Conservation (phyloP, 768 basidiomycete species). For the Rickenella mellea region DNA sequence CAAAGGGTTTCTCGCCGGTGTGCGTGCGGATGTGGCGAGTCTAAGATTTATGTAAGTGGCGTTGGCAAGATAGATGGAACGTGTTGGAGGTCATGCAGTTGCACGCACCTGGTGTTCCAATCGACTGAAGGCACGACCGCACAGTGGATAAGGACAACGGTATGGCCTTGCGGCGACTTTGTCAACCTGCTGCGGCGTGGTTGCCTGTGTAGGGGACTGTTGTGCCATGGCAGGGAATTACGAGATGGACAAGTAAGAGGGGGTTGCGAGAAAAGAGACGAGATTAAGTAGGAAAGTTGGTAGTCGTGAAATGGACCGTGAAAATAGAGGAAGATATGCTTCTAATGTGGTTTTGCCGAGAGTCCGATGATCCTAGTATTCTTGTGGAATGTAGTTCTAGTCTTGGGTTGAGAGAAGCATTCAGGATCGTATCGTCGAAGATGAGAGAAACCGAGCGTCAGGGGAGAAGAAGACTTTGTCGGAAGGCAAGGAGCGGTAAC, state of each 20-base stretch:
- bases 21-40: slow-evolving; percentile 97
- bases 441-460: no score
- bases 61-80: background rate
- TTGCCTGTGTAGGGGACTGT: slow-evolving; percentile 11
- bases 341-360: no score
- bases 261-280: slow-evolving; percentile 5
- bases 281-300: slow-evolving; percentile 2
- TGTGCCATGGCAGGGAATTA: slow-evolving; percentile 3
- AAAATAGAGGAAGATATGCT: no score
- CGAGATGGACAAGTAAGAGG: slow-evolving; percentile 6
- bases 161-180: slow-evolving; percentile 64
- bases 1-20: slow-evolving; percentile 96
- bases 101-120: slow-evolving; percentile 85
- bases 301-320: no score
- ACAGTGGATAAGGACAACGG: slow-evolving; percentile 90
- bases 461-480: no score
- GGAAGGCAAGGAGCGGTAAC: no score
- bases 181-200: slow-evolving; percentile 14
- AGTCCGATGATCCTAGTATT: no score
- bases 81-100: background rate
- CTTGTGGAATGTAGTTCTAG: no score
- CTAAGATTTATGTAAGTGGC: slow-evolving; percentile 28
- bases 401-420: slow-evolving; percentile 1
- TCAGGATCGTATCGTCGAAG: slow-evolving; percentile 2
- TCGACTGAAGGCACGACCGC: slow-evolving; percentile 91